Evolutionary conservation across 331 rosid genomes (phyloP), one percentile per base, ranked within the genome.

Genomic region (Stylosanthes scabra): DNA sequence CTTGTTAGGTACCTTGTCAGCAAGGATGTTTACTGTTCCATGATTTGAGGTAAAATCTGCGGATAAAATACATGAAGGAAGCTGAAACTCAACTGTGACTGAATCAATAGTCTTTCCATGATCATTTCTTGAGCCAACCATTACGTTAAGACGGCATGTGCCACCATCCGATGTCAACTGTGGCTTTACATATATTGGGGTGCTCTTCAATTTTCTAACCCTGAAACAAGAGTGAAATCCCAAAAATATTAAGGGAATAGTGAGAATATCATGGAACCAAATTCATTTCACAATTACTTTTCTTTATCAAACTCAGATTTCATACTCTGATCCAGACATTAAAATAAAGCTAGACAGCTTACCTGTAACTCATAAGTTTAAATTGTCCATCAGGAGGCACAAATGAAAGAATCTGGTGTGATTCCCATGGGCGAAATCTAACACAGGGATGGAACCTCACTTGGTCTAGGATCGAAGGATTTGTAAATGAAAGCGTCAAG

Each of bases 321-420:
- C 76, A 28, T 55, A 31, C 8, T 7, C 10, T 41, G 46, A 9
- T 41, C 8, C 46, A 41, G 46, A 41, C 10, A 4, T 41, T 0
- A 41, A 7, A 8, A 41, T 41, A 74, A 57, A 45, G 46, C 54
- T 29, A 37, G 28, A 62, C 37, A 25, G 59, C 66, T 2, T 68
- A 93, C 98, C 98, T 93, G 87, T 91, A 93, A 84, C 88, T 88
- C 97, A 91, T 81, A 39, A 93, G 93, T 85, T 93, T 91, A 81
- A 93, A 93, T 81, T 86, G 90, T 72, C 97, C 96, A 59, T 93
- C 97, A 60, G 96, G 96, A 74, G 98, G 98, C 80, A 93, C 97
- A 71, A 93, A 93, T 9, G 97, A 91, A 72, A 93, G 87, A 86
- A 86, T 74, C 75, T 89, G 97, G 80, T 88, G 71, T 59, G 93